A percentile compares a stretch with the other conserved stretches of the same genome.
phyloP scores from a whole-genome alignment of 1,284 basidiomycete species.

The Moesziomyces antarcticus region DNA sequence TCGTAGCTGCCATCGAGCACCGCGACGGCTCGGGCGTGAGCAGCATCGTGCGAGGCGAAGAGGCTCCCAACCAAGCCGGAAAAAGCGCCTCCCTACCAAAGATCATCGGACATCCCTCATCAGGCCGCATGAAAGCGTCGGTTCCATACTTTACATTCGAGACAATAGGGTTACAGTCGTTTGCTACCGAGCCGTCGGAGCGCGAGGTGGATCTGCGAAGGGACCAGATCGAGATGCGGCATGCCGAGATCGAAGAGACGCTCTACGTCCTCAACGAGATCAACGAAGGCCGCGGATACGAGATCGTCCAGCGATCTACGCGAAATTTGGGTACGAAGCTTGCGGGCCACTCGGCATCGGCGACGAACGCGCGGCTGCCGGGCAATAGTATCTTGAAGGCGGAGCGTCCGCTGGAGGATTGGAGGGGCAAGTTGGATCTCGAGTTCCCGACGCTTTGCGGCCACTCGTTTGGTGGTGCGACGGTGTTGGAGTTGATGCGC shows the following conservation, averaged over 20 bases:
- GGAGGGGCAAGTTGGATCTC: constrained; percentile 58
- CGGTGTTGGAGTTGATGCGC: constrained; percentile 53
- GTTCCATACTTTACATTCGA: constrained; percentile 66
- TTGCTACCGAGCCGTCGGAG: constrained; percentile 35
- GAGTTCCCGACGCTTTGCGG: constrained; percentile 45
- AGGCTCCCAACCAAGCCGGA: constrained; percentile 18
- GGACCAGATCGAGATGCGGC: constrained; percentile 70
- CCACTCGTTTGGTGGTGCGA: constrained; percentile 66
- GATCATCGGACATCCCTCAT: constrained; percentile 13
- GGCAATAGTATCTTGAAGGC: constrained; percentile 12
- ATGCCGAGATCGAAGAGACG: constrained; percentile 69
- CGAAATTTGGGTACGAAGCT: constrained; percentile 51
- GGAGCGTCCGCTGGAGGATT: constrained; percentile 30
- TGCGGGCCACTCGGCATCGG: constrained; percentile 11
- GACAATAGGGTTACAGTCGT: constrained; percentile 67
- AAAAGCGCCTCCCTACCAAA: constrained; percentile 5
- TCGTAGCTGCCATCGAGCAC: constrained; percentile 72
- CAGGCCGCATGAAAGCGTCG: constrained; percentile 21
- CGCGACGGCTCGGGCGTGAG: constrained; percentile 71
- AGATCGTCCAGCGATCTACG: constrained; percentile 52
- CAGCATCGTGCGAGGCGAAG: constrained; percentile 63
- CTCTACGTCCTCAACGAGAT: constrained; percentile 67
- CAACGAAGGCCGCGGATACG: constrained; percentile 56
- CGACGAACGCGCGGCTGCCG: not conserved
- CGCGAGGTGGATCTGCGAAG: constrained; percentile 69